These are phyloP conservation scores for Irineochytrium annulatum DNA, from an alignment of 192 early-diverging fungal genomes.

Conservation along the genomic window DNA sequence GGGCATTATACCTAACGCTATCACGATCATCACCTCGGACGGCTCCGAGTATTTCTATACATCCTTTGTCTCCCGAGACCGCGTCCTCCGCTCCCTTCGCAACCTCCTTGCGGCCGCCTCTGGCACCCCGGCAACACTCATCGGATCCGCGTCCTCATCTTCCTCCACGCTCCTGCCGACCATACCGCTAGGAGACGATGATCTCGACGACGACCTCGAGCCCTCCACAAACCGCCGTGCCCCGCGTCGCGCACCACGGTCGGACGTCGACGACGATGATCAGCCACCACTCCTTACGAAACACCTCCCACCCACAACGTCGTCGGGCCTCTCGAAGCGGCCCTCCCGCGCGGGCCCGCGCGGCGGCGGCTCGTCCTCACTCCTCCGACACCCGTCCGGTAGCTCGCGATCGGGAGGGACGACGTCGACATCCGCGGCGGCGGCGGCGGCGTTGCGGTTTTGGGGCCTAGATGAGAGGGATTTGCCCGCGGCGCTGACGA, in stretches of 20 bases:
- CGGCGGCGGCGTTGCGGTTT: too few species aligned
- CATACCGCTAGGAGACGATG: not conserved
- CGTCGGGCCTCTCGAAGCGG: too few species aligned
- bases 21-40: conserved; percentile 8
- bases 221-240: too few species aligned
- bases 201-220: not conserved
- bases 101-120: not conserved
- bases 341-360: not conserved
- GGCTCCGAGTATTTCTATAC: conserved; percentile 26
- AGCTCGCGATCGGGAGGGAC: not conserved
- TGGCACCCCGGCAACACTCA: not conserved
- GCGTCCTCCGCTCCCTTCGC: not conserved
- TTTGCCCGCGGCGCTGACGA: not conserved
- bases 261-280: too few species aligned
- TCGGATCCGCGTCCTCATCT: not conserved
- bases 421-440: not conserved
- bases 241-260: too few species aligned
- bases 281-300: too few species aligned
- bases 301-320: too few species aligned
- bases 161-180: not conserved
- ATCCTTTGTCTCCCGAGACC: conserved; percentile 5
- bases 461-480: not conserved
- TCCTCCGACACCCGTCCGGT: not conserved
- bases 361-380: not conserved
- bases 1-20: conserved; percentile 21